Percentiles rank a stretch among this genome's conserved stretches.
phyloP scores from a whole-genome alignment of 2,329 filamentous ascomycete genomes.

The Fusarium buharicum region DNA sequence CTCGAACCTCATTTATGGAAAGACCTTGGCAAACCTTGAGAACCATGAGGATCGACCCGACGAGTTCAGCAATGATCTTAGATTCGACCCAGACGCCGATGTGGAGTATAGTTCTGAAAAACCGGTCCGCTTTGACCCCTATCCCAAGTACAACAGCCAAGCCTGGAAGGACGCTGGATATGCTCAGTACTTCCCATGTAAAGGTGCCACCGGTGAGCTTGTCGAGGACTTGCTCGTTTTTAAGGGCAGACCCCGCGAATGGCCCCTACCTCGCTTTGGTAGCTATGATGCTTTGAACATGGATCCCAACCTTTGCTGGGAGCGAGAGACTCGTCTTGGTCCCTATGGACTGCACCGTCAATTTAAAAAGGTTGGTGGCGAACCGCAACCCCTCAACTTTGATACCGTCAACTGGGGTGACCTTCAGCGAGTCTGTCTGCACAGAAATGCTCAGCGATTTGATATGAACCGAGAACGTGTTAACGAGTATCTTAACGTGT shows the following conservation, averaged over 20 bases:
- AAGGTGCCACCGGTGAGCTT: slow-evolving; percentile 69
- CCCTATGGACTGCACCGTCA: slow-evolving; percentile 68
- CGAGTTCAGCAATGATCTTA: slow-evolving; percentile 47
- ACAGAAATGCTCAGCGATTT: slow-evolving; percentile 74
- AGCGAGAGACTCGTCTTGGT: slow-evolving; percentile 75
- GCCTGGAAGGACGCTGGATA: slow-evolving; percentile 67
- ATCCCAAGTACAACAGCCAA: slow-evolving; percentile 74
- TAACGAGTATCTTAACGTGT: slow-evolving; percentile 58
- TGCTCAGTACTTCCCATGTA: slow-evolving; percentile 71
- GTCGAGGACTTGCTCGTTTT: slow-evolving; percentile 72
- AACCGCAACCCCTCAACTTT: slow-evolving; percentile 64
- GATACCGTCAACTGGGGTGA: slow-evolving; percentile 74
- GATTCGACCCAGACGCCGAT: slow-evolving; percentile 49
- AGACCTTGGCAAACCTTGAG: slow-evolving; percentile 61
- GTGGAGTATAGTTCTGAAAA: slow-evolving; percentile 57
- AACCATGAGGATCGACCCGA: slow-evolving; percentile 53
- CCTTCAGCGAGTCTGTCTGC: slow-evolving; percentile 73
- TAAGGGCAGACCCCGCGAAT: slow-evolving; percentile 67
- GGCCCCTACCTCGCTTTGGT: slow-evolving; percentile 71
- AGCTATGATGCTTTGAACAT: slow-evolving; percentile 69
- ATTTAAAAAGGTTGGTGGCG: slow-evolving; percentile 57
- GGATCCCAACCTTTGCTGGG: slow-evolving; percentile 72
- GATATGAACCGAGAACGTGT: slow-evolving; percentile 53
- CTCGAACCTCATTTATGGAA: slow-evolving; percentile 66
- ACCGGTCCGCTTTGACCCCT: slow-evolving; percentile 73